phyloP scores from a whole-genome alignment of 1,284 basidiomycete species.

The Cystobasidium pallidum region DNA sequence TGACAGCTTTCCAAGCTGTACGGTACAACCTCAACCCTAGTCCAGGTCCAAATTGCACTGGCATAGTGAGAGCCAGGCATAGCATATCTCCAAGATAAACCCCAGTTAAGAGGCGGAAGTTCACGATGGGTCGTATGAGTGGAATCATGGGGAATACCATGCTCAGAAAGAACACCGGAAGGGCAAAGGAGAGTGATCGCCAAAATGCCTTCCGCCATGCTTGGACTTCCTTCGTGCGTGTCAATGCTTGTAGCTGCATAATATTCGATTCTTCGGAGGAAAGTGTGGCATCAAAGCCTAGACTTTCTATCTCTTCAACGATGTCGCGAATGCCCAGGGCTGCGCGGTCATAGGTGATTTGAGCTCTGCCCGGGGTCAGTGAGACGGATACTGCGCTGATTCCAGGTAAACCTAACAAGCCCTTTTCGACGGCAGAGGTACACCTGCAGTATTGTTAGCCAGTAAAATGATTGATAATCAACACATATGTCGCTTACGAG shows the following conservation, averaged over 20 bases:
- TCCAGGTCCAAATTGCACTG: constrained; percentile 80
- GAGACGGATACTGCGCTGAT: constrained; percentile 73
- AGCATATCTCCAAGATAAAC: constrained; percentile 83
- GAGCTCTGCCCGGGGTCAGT: constrained; percentile 71
- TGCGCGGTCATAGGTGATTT: constrained; percentile 74
- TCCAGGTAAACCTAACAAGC: constrained; percentile 72
- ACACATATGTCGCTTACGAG: constrained; percentile 10
- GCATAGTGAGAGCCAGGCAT: constrained; percentile 81
- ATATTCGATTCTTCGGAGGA: constrained; percentile 72
- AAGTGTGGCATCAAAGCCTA: constrained; percentile 89
- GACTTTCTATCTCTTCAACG: constrained; percentile 81
- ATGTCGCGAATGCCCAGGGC: constrained; percentile 75
- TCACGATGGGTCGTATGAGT: constrained; percentile 61
- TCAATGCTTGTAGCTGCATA: constrained; percentile 87
- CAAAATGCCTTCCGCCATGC: constrained; percentile 85
- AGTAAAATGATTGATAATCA: too few species aligned
- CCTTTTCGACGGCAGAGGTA: constrained; percentile 74
- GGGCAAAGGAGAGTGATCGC: constrained; percentile 74
- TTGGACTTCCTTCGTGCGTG: constrained; percentile 85
- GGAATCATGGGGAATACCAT: constrained; percentile 76
- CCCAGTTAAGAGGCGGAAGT: constrained; percentile 63
- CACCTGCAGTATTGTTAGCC: constrained; percentile 61
- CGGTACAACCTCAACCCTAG: constrained; percentile 85
- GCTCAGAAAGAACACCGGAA: constrained; percentile 88
- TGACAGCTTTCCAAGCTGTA: constrained; percentile 85